Percentiles rank a stretch among this genome's conserved stretches.
Evolutionary conservation across 148 eudicot genomes (phyloP).

Genomic region (Vaccinium macrocarpon): DNA sequence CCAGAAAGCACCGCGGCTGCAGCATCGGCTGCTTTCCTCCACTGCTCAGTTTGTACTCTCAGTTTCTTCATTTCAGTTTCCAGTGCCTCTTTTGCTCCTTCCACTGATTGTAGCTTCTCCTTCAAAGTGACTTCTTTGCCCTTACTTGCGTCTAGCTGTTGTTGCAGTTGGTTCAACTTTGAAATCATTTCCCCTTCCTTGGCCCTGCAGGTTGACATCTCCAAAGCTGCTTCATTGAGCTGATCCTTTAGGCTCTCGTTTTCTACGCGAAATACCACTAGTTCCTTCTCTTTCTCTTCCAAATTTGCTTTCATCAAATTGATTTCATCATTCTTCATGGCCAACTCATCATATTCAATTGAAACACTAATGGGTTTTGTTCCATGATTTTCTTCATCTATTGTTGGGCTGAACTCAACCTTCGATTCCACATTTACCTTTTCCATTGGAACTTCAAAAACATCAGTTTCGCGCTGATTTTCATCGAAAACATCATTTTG

Average conservation of each 20-base stretch:
- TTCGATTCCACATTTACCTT: conserved; percentile 28
- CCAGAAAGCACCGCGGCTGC: conserved; percentile 75
- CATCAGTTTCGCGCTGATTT: conserved; percentile 59
- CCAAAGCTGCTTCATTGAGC: conserved; percentile 42
- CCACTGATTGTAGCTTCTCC: conserved; percentile 46
- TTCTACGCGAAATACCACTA: conserved; percentile 31
- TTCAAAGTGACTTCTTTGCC: conserved; percentile 26
- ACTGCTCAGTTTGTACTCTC: conserved; percentile 91
- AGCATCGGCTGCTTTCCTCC: conserved; percentile 96
- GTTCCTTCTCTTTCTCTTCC: conserved; percentile 56
- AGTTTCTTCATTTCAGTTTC: conserved; percentile 84
- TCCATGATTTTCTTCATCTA: conserved; percentile 27
- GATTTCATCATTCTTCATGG: conserved; percentile 47
- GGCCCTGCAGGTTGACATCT: conserved; percentile 26
- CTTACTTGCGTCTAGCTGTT: conserved; percentile 50
- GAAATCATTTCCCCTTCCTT: conserved; percentile 42
- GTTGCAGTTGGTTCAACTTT: conserved; percentile 31
- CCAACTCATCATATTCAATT: conserved; percentile 32
- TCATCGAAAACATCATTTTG: conserved; percentile 31
- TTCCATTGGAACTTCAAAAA: conserved; percentile 79
- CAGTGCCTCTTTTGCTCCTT: conserved; percentile 47
- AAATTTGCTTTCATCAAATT: conserved; percentile 34
- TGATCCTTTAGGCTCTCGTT: conserved; percentile 49
- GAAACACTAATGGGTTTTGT: conserved; percentile 21
- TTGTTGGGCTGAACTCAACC: conserved; percentile 18